Conservation (phyloP, 2,329 filamentous ascomycete species). For the Talaromyces sp. region DNA sequence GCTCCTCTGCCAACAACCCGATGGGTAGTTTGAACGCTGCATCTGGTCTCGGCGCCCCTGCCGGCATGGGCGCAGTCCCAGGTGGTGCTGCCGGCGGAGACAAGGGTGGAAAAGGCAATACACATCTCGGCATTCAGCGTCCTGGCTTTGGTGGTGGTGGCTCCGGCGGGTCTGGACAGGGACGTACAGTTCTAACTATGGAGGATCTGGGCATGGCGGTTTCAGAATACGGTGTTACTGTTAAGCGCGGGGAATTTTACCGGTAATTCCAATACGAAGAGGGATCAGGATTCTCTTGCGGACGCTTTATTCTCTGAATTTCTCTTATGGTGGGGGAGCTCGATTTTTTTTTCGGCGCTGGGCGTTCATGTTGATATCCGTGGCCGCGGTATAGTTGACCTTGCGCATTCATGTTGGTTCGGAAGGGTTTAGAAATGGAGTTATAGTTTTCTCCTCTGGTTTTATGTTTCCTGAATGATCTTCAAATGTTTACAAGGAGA, state of each 20-base stretch:
- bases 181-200: conserved; percentile 94
- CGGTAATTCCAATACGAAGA: conserved; percentile 54
- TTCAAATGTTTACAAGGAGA: too few relatives aligned
- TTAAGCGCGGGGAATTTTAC: conserved; percentile 97
- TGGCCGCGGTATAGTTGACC: conserved; percentile 3
- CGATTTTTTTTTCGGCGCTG: conserved; percentile 11
- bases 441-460: neutral
- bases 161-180: conserved; percentile 78
- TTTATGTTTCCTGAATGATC: neutral
- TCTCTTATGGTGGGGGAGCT: neutral
- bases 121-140: conserved; percentile 71
- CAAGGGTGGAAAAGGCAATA: conserved; percentile 52
- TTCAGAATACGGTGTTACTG: conserved; percentile 94
- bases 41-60: conserved; percentile 55
- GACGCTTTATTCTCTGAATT: neutral
- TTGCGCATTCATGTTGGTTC: conserved; percentile 2
- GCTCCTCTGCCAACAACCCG: conserved; percentile 81
- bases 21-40: conserved; percentile 81
- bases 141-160: conserved; percentile 85
- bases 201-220: conserved; percentile 98
- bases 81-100: conserved; percentile 53
- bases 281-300: neutral
- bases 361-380: conserved; percentile 14
- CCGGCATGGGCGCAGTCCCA: conserved; percentile 57
- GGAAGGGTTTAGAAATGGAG: conserved; percentile 2